Percentiles rank a stretch among this genome's conserved stretches.
These are phyloP conservation scores for Ophiocordyceps unilateralis DNA, from an alignment of 2,329 filamentous ascomycete species.

Conservation along the genomic window DNA sequence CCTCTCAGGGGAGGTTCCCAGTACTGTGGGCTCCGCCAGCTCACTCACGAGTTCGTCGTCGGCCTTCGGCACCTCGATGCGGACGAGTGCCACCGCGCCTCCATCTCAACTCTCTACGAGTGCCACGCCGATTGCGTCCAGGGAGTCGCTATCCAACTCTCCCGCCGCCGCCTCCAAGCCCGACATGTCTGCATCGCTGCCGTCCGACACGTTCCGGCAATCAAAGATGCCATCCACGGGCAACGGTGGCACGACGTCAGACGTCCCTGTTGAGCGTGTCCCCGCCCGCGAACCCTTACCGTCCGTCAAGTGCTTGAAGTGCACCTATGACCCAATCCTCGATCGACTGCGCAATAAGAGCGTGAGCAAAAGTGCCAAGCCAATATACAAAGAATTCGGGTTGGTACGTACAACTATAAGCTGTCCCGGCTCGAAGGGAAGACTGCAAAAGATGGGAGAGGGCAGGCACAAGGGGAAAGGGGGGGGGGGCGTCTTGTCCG, in stretches of 20 bases:
- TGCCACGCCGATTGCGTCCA: conserved; percentile 6
- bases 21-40: conserved; percentile 54
- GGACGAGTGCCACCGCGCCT: conserved; percentile 21
- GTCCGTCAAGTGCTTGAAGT: conserved; percentile 37
- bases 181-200: conserved; percentile 34
- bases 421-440: conserved; percentile 13
- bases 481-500: conserved; percentile 36
- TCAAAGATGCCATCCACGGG: conserved; percentile 11
- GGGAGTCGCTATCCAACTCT: conserved; percentile 33
- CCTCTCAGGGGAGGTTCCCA: conserved; percentile 46
- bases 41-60: conserved; percentile 59
- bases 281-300: conserved; percentile 39
- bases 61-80: conserved; percentile 40
- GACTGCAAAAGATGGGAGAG: neutral
- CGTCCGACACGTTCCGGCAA: conserved; percentile 19
- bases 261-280: conserved; percentile 23
- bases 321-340: conserved; percentile 43
- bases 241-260: conserved; percentile 16
- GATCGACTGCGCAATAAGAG: conserved; percentile 30
- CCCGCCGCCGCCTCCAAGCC: conserved; percentile 32
- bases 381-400: conserved; percentile 46
- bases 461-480: neutral
- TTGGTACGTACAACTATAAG: conserved; percentile 42
- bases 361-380: conserved; percentile 39
- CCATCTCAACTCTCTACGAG: conserved; percentile 25